A percentile compares a stretch with the other conserved stretches of the same genome.
Evolutionary conservation across 768 basidiomycete genomes (phyloP).

Genomic region (Collybia sordida): DNA sequence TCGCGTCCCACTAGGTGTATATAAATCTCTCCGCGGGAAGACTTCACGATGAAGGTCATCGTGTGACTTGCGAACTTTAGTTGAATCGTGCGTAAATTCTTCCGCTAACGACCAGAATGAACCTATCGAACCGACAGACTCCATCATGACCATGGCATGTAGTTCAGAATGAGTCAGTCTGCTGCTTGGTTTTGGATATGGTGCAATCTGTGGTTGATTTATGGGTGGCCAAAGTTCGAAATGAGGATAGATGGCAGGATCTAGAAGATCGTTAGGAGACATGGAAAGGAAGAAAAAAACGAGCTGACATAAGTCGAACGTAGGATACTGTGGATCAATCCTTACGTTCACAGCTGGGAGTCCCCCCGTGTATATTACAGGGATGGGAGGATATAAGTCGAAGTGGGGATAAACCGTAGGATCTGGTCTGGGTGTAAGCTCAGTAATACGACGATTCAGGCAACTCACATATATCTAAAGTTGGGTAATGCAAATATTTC

Average conservation of each 20-base stretch:
- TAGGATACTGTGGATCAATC: slow-evolving; percentile 16
- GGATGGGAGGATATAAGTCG: slow-evolving; percentile 35
- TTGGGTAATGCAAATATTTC: slow-evolving; percentile 1
- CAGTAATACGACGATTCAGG: background rate
- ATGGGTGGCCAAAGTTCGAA: slow-evolving; percentile 28
- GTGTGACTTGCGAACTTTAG: slow-evolving; percentile 21
- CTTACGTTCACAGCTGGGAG: slow-evolving; percentile 1
- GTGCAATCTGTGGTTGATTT: slow-evolving; percentile 7
- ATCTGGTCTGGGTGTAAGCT: slow-evolving; percentile 2
- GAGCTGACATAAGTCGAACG: slow-evolving; percentile 21
- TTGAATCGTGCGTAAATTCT: background rate
- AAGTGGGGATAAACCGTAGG: slow-evolving; percentile 40
- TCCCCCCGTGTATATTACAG: background rate
- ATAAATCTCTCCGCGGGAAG: slow-evolving; percentile 24
- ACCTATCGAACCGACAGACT: slow-evolving; percentile 12
- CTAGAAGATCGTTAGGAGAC: slow-evolving; percentile 10
- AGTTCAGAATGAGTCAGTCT: slow-evolving; percentile 32
- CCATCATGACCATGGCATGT: slow-evolving; percentile 38
- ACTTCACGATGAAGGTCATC: slow-evolving; percentile 30
- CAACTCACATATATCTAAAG: slow-evolving; percentile 16
- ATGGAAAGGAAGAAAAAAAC: background rate
- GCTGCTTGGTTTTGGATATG: slow-evolving; percentile 12
- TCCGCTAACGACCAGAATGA: slow-evolving; percentile 2
- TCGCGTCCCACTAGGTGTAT: slow-evolving; percentile 25
- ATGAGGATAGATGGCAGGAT: slow-evolving; percentile 36